Evolutionary conservation across 1,139 yeast genomes (phyloP).

Genomic region (Yamadazyma songkhlaensis): DNA sequence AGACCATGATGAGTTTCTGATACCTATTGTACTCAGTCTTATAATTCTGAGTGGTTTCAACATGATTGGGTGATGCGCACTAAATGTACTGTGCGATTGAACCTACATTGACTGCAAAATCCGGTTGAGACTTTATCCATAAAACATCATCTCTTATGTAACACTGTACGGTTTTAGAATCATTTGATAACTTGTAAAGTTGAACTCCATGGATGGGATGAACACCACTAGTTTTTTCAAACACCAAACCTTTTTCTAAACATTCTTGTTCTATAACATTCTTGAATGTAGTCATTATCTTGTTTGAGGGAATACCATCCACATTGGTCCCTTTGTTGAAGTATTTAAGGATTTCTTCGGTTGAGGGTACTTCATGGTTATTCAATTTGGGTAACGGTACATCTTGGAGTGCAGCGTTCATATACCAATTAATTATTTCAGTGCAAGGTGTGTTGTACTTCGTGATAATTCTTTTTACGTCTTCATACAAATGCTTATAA

Average conservation of each 20-base stretch:
- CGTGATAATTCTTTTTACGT: slow-evolving; percentile 5
- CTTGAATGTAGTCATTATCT: slow-evolving; percentile 31
- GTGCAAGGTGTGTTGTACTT: slow-evolving; percentile 2
- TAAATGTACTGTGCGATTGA: slow-evolving; percentile 10
- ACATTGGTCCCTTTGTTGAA: slow-evolving; percentile 8
- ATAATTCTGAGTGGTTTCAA: not conserved
- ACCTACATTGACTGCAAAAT: slow-evolving; percentile 24
- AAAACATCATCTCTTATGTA: slow-evolving; percentile 35
- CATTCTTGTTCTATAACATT: slow-evolving; percentile 38
- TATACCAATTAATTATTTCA: slow-evolving; percentile 24
- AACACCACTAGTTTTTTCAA: slow-evolving; percentile 17
- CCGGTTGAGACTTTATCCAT: slow-evolving; percentile 19
- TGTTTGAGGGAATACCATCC: slow-evolving; percentile 31
- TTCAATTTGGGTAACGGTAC: slow-evolving; percentile 3
- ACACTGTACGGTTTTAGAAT: slow-evolving; percentile 15
- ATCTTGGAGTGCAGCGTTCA: slow-evolving; percentile 11
- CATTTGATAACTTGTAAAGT: slow-evolving; percentile 17
- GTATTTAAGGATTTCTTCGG: slow-evolving; percentile 1
- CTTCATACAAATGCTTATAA: slow-evolving; percentile 16
- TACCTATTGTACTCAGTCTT: not conserved
- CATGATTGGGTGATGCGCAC: not conserved
- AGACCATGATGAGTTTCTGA: not conserved
- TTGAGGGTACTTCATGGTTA: slow-evolving; percentile 2
- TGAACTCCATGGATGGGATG: slow-evolving; percentile 24
- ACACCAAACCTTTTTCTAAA: slow-evolving; percentile 21